Evolutionary conservation across 2,329 filamentous ascomycete genomes (phyloP).

Genomic region (Cadophora sp.): DNA sequence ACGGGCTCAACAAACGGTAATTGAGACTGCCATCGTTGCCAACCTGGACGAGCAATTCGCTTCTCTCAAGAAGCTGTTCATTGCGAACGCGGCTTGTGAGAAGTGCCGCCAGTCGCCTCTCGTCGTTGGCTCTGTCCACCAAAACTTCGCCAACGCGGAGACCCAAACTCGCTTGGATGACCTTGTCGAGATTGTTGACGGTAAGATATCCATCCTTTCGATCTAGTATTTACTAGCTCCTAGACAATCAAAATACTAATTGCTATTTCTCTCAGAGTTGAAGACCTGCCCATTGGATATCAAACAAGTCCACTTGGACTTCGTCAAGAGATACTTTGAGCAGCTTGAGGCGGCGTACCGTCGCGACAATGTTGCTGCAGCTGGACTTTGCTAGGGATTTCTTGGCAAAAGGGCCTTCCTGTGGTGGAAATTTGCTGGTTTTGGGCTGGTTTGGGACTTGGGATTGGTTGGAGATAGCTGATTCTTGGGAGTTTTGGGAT

Average conservation of each 20-base stretch:
- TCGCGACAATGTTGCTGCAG: neutral
- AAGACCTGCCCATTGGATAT: neutral
- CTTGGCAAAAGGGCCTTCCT: neutral
- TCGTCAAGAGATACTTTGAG: neutral
- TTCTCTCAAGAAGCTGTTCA: no score
- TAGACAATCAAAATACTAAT: no score
- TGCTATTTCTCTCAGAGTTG: neutral
- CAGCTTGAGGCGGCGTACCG: neutral
- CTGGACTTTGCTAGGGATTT: neutral
- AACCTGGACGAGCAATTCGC: no score
- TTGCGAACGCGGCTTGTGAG: no score
- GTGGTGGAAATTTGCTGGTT: neutral
- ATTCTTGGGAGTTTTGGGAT: neutral
- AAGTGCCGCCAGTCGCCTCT: no score
- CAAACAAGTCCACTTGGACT: neutral
- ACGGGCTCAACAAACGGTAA: no score
- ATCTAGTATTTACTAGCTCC: no score
- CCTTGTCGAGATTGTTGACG: no score
- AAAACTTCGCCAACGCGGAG: no score
- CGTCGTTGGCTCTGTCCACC: no score
- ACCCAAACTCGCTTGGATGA: neutral
- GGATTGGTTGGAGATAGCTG: neutral
- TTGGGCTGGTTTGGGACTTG: neutral
- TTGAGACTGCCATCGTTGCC: no score
- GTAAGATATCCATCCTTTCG: no score